Evolutionary conservation across 2,329 filamentous ascomycete genomes (phyloP), one percentile per base, ranked within the genome.

Genomic region (Colletotrichum kahawae): DNA sequence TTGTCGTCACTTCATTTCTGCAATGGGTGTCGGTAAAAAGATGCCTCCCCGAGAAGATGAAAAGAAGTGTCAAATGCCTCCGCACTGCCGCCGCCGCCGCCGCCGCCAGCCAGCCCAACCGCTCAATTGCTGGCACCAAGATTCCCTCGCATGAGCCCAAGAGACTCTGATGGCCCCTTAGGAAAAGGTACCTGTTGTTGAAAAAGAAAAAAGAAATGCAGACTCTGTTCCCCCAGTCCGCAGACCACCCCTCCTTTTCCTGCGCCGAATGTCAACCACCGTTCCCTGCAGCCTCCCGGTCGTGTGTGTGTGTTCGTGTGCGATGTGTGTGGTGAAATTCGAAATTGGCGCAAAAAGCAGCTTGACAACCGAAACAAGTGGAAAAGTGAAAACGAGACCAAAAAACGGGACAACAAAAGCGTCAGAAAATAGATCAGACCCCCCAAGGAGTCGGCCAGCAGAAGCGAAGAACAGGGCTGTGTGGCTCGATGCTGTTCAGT

Each of bases 1-100:
- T 70, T 71, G 62, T 75, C 75, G 66, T 76, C 71, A 71, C 72
- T 71, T 76, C 74, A 75, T 76, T 76, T 59, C 71, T 72, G 73
- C 64, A 70, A 76, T 62, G 69, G 68, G 67, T 62, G 36, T 48
- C 29, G 33, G 56, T 67, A 16, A 75, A 71, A 62, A 65, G 59
- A 74, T 74, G 68, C 62, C 71, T 66, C 54, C 67, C 60, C 36
- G 29, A 70, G 38, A 74, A 71, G 54, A 71, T 74, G 71, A 56
- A 65, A 65, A 48, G 54, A 60, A 34, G 27, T 48, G 56, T 43
- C 21, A 65, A 62, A 56, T 71, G 31, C 71, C 54, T 66, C 71
- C 48, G 56, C 70, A 70, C 70, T 57, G 31, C 60, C 29, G 59
- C 36, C 59, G 21, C 21, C 21, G 31, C 60, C 29, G 59, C 36